Evolutionary conservation across 306 rosid genomes (phyloP), one percentile per base, ranked within the genome.

Genomic region (Vicia villosa): DNA sequence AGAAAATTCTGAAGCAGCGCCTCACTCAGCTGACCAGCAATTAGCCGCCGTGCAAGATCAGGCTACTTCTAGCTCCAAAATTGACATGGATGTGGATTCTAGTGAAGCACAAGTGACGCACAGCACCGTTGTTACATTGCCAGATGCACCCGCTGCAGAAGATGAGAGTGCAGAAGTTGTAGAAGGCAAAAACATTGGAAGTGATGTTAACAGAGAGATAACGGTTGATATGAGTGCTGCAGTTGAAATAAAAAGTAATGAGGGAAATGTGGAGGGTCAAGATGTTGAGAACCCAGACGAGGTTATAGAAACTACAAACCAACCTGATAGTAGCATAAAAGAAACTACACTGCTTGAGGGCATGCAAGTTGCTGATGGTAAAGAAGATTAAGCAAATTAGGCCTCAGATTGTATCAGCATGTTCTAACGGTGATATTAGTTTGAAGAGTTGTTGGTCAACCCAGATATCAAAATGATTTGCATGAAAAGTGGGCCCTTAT

Each of bases 1-100:
- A 32, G 89, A 47, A 42, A 60, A 78, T 69, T 20, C 32, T 30
- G 77, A 54, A 71, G 50, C 57, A 22, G 62, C 15, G 47, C 15
- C 75, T 14, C 46, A 57, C 54, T n/a, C 82, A 57, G 73, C 62
- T 26, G 69, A 55, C 40, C 86, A 69, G 64, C 78, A 83, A 81
- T 61, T 15, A 46, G 76, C 70, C 41, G 40, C n/a, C 2, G 38
- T 54, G 17, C 65, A 47, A 43, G 83, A 70, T 5, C 74, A 69
- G 70, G 72, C 46, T 60, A 34, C 38, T 30, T 20, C 76, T 3
- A 68, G 50, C 81, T 47, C 68, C 36, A 62, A 38, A 34, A 21
- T 30, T 11, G 78, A 73, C 58, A 57, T 32, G 73, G 85, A 80
- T 79, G 78, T 73, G 63, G 79, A 76, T 50, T 66, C 62, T 5